Conservation (phyloP, 495 filamentous ascomycete genomes). For the Penicillium argentinense region DNA sequence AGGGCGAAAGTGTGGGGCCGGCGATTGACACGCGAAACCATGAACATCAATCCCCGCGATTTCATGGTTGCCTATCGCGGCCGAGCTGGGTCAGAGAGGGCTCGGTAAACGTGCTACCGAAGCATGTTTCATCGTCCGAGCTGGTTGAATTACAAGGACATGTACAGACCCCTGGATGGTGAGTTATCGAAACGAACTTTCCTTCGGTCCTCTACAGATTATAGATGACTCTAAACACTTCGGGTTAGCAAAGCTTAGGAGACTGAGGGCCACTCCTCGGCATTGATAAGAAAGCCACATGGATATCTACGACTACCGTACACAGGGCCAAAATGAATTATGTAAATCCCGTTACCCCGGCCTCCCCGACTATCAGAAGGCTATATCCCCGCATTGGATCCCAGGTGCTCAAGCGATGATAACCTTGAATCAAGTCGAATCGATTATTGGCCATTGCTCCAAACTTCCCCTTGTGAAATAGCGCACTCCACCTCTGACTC, state of each 20-base stretch:
- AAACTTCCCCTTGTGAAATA: conserved; percentile 23
- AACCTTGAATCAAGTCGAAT: conserved; percentile 1
- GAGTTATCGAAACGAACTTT: too few relatives aligned
- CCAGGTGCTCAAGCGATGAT: conserved; percentile 3
- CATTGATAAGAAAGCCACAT: too few relatives aligned
- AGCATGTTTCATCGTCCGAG: too few relatives aligned
- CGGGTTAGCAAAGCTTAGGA: too few relatives aligned
- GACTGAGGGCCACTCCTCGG: too few relatives aligned
- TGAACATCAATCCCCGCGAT: neutral
- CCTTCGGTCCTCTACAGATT: too few relatives aligned
- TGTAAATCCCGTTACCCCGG: conserved; percentile 8
- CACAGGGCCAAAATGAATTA: too few relatives aligned
- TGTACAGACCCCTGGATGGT: too few relatives aligned
- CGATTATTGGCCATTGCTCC: conserved; percentile 20
- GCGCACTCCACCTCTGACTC: neutral
- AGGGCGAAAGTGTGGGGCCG: conserved; percentile 4
- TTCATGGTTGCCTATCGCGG: neutral
- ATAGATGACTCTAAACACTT: too few relatives aligned
- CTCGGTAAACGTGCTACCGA: too few relatives aligned
- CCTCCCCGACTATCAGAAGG: neutral
- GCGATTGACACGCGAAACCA: neutral
- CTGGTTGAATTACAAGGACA: too few relatives aligned
- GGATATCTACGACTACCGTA: neutral
- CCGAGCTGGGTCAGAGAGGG: too few relatives aligned
- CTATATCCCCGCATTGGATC: conserved; percentile 7